Evolutionary conservation across 2,329 filamentous ascomycete genomes (phyloP).

Genomic region (Hypoxylon sp.): DNA sequence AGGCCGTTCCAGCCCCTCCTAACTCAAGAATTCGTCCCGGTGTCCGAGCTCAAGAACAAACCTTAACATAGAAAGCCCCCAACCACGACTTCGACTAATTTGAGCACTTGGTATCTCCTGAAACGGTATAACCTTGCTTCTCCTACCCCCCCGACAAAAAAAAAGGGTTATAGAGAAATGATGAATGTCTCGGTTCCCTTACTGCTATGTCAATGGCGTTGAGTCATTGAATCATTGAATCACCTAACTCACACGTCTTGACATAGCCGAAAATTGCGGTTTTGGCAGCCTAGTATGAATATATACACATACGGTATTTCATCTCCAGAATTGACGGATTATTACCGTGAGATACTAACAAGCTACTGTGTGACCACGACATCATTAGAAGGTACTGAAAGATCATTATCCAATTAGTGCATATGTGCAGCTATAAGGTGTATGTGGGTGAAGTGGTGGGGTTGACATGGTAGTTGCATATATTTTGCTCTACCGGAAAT

Average conservation of each 20-base stretch:
- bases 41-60: background rate
- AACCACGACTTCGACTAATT: background rate
- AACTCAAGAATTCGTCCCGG: background rate
- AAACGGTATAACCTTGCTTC: too few relatives aligned
- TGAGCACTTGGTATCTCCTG: background rate
- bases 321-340: background rate
- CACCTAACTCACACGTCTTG: background rate
- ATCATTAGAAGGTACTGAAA: too few relatives aligned
- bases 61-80: background rate
- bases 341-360: too few relatives aligned
- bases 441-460: background rate
- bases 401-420: too few relatives aligned
- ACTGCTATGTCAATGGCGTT: too few relatives aligned
- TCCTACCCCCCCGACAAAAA: too few relatives aligned
- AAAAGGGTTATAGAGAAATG: too few relatives aligned
- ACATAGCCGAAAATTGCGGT: too few relatives aligned
- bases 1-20: background rate
- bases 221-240: background rate
- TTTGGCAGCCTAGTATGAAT: background rate
- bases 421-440: background rate
- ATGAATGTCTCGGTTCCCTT: too few relatives aligned
- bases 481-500: constrained; percentile 2
- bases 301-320: background rate
- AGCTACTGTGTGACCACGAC: too few relatives aligned
- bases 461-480: constrained; percentile 1